Percentiles rank a stretch among this genome's conserved stretches.
Evolutionary conservation across 352 stramenopile species (phyloP).

Genomic region (Pelagophyceae sp.): DNA sequence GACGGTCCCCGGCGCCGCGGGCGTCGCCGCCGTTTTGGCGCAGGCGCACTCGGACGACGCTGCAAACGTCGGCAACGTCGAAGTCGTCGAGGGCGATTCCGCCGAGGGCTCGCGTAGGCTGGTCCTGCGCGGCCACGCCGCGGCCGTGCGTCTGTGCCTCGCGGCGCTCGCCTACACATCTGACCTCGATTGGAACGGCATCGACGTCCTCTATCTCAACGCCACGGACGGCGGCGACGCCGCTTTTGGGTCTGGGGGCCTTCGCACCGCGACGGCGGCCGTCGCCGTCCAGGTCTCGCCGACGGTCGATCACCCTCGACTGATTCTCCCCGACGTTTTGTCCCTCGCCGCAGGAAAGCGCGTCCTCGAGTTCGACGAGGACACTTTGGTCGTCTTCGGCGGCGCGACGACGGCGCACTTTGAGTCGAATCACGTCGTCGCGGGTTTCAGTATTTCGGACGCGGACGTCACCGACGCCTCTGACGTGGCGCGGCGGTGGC

Average conservation of each 20-base stretch:
- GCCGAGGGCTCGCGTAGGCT: not conserved
- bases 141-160: not conserved
- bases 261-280: not conserved
- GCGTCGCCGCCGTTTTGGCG: not conserved
- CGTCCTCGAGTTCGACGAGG: not conserved
- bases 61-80: not conserved
- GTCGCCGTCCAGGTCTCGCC: not conserved
- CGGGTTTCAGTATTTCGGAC: not conserved
- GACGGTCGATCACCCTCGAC: not conserved
- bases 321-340: too few species aligned
- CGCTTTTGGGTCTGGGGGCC: not conserved
- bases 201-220: not conserved
- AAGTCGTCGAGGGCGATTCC: not conserved
- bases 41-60: not conserved
- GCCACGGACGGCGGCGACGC: conserved; percentile 11
- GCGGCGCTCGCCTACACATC: not conserved
- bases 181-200: conserved; percentile 10
- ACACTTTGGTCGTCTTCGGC: not conserved
- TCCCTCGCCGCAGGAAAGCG: not conserved
- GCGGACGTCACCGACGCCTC: not conserved
- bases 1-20: not conserved
- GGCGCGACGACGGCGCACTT: not conserved
- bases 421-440: not conserved
- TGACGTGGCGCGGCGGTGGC: not conserved
- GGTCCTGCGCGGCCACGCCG: not conserved